phyloP scores from a whole-genome alignment of 208 protist species.

The Wallacemonas sp. region DNA sequence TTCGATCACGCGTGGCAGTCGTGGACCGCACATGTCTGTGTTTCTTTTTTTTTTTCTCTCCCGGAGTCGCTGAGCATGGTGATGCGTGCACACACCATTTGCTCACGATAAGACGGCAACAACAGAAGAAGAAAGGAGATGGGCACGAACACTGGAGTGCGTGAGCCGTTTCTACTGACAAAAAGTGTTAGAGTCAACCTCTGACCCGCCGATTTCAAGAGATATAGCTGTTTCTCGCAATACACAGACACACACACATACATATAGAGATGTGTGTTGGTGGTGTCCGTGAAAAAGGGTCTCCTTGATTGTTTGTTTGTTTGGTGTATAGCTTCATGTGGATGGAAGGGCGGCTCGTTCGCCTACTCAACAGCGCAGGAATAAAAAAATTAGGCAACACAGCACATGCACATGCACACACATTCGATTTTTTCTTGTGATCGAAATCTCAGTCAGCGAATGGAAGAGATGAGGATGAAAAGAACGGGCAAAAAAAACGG shows the following conservation, averaged over 20 bases:
- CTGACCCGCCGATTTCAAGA: not conserved
- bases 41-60: not conserved
- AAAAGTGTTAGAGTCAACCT: not conserved
- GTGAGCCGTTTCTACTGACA: not conserved
- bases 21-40: not conserved
- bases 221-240: too few species aligned
- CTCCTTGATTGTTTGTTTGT: not conserved
- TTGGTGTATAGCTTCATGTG: too few species aligned
- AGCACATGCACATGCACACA: not conserved
- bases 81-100: too few species aligned
- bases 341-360: not conserved
- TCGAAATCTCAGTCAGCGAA: not conserved
- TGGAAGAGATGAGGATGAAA: not conserved
- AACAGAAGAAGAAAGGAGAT: conserved; percentile 6
- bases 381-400: not conserved
- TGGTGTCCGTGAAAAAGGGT: not conserved
- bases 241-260: too few species aligned
- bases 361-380: not conserved
- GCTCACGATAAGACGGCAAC: too few species aligned
- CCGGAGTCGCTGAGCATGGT: not conserved
- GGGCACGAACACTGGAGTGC: not conserved
- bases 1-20: too few species aligned
- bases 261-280: not conserved
- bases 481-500: conserved; percentile 1
- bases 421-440: conserved; percentile 3